These are phyloP conservation scores for Capsella bursapastoris DNA, from an alignment of 345 rosid species.

Conservation along the genomic window DNA sequence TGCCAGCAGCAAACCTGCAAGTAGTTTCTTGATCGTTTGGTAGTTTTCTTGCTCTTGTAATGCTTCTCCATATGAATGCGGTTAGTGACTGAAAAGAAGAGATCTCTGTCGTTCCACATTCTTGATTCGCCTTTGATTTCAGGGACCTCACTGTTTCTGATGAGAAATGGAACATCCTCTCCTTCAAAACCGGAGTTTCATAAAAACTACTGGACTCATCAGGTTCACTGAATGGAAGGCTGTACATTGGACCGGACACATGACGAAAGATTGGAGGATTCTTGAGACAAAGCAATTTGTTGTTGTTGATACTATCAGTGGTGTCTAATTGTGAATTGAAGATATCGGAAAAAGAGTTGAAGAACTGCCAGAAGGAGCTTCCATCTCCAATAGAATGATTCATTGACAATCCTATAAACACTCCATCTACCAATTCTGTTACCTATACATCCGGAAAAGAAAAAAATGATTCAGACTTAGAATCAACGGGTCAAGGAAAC, in stretches of 20 bases:
- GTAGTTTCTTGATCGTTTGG: slow-evolving; percentile 47
- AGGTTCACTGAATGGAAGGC: slow-evolving; percentile 51
- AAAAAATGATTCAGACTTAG: neutral
- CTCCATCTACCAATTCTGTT: slow-evolving; percentile 67
- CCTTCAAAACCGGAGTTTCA: slow-evolving; percentile 49
- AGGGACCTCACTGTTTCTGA: slow-evolving; percentile 52
- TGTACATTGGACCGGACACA: slow-evolving; percentile 40
- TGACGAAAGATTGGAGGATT: slow-evolving; percentile 59
- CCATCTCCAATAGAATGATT: slow-evolving; percentile 76
- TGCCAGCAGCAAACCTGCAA: slow-evolving; percentile 54
- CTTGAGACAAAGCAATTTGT: slow-evolving; percentile 38
- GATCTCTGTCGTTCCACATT: slow-evolving; percentile 52
- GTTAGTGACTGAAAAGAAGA: slow-evolving; percentile 72
- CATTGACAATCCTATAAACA: slow-evolving; percentile 72
- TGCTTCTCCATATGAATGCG: slow-evolving; percentile 62
- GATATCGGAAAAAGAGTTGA: slow-evolving; percentile 67
- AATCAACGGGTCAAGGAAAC: too few species aligned
- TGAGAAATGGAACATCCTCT: slow-evolving; percentile 73
- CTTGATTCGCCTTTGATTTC: slow-evolving; percentile 64
- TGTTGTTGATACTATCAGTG: too few species aligned
- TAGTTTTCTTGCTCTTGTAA: slow-evolving; percentile 54
- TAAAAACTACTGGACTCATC: slow-evolving; percentile 43
- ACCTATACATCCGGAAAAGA: slow-evolving; percentile 42
- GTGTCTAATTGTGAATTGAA: slow-evolving; percentile 50
- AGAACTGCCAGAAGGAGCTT: slow-evolving; percentile 70